These are phyloP conservation scores for Blastomyces emzantsi DNA, from an alignment of 2,329 filamentous ascomycete genomes.

Conservation along the genomic window DNA sequence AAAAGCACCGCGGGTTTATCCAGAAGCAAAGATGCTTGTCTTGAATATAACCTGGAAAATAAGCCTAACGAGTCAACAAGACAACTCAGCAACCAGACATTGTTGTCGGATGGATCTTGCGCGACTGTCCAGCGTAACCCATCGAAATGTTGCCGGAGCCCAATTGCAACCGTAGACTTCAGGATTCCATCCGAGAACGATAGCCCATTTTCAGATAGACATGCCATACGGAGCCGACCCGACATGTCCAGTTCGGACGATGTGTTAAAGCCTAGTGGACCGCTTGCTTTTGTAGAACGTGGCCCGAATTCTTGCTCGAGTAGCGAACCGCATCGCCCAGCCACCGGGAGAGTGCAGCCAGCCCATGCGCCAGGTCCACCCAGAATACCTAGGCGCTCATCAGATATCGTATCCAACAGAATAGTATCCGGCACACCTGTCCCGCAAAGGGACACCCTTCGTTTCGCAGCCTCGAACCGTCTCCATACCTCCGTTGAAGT, in stretches of 20 bases:
- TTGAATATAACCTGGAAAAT: background rate
- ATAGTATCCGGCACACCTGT: conserved; percentile 19
- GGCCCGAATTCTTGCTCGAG: background rate
- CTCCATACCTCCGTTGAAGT: conserved; percentile 24
- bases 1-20: background rate
- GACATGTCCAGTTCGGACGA: background rate
- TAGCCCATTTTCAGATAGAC: conserved; percentile 15
- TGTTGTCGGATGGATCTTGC: conserved; percentile 25
- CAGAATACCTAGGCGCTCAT: conserved; percentile 18
- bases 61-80: conserved; percentile 18
- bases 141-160: conserved; percentile 21
- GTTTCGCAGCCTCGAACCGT: conserved; percentile 13
- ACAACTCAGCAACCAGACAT: conserved; percentile 27
- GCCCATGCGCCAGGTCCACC: conserved; percentile 10
- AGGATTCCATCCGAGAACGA: conserved; percentile 5
- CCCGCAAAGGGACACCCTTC: conserved; percentile 18
- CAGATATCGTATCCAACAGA: conserved; percentile 18
- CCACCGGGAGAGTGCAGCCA: conserved; percentile 9
- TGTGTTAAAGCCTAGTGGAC: background rate
- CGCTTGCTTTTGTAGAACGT: background rate
- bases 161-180: conserved; percentile 12
- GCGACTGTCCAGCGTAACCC: conserved; percentile 28
- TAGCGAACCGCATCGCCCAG: background rate
- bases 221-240: background rate
- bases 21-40: background rate